Evolutionary conservation across 2,329 filamentous ascomycete genomes (phyloP), one percentile per base, ranked within the genome.

Genomic region (Colletotrichum sp.): DNA sequence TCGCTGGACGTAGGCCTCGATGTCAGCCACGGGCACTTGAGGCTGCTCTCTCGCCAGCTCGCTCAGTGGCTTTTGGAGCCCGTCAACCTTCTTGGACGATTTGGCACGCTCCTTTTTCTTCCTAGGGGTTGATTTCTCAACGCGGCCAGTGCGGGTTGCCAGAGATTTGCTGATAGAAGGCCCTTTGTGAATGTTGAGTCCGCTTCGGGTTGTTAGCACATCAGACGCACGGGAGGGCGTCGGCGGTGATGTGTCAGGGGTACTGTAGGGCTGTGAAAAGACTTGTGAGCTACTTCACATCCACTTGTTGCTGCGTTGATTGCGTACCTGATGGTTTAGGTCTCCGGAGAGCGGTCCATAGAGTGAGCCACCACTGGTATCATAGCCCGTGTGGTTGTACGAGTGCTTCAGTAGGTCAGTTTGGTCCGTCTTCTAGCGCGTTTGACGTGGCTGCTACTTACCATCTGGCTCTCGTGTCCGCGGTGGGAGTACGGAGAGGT

Each of bases 1-100:
- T 67, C 96, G 91, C 80, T 93, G 92, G 43, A 98, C 96, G 88
- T 94, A 98, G 30, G 89, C 88, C 68, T 93, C 92, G 86, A 98
- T 98, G 83, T 99, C 93, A 67, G 91, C 91, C 65, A 98, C 88
- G 1, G 91, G 90, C 52, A 95, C 88, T 71, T 89, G 82, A 21
- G 88, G 88, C 77, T 91, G 88, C 69, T 93, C 89, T 78, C 89
- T 91, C 7, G 94, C 94, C 78, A 96, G 83, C 77, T 93, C 89
- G 80, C 94, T 96, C 72, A 98, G 87, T 0, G 95, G 94, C 70
- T 89, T 90, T 5, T 90, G 90, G 43, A 96, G 86, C 77, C 89
- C 90, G 3, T 90, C 89, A 24, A 88, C 76, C 77, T 86, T 87
- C 80, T 86, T 87, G 68, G 84, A 81, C 36, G 84, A 80, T 77